These are phyloP conservation scores for Exophiala phaeomuriformis DNA, from an alignment of 2,329 filamentous ascomycete species.

Conservation along the genomic window DNA sequence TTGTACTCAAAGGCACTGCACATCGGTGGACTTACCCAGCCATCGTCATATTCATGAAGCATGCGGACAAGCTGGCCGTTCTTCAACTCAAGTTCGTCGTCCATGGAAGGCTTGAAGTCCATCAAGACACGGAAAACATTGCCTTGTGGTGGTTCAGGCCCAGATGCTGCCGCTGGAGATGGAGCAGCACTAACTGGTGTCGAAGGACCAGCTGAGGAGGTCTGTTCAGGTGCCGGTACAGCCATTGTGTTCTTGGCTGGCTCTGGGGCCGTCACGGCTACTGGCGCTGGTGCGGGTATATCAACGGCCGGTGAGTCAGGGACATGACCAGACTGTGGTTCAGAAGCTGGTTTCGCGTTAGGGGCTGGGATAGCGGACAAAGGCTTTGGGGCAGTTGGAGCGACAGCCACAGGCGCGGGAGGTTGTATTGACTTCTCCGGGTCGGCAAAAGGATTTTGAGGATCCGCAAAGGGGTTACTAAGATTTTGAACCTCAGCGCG, in stretches of 20 bases:
- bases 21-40: slow-evolving; percentile 68
- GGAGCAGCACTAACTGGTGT: slow-evolving; percentile 47
- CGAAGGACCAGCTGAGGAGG: slow-evolving; percentile 46
- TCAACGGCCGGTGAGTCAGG: slow-evolving; percentile 10
- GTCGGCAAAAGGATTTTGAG: slow-evolving; percentile 19
- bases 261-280: slow-evolving; percentile 22
- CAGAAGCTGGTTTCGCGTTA: slow-evolving; percentile 34
- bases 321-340: slow-evolving; percentile 14
- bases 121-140: slow-evolving; percentile 89
- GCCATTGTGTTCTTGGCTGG: slow-evolving; percentile 17
- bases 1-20: slow-evolving; percentile 13
- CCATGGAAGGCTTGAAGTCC: slow-evolving; percentile 86
- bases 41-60: slow-evolving; percentile 94
- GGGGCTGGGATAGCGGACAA: slow-evolving; percentile 39
- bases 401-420: slow-evolving; percentile 21
- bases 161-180: slow-evolving; percentile 44
- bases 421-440: slow-evolving; percentile 20
- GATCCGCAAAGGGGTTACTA: slow-evolving; percentile 27
- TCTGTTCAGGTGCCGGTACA: not conserved
- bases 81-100: slow-evolving; percentile 77
- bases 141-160: slow-evolving; percentile 41
- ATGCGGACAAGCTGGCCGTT: slow-evolving; percentile 80
- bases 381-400: slow-evolving; percentile 31
- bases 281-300: slow-evolving; percentile 7
- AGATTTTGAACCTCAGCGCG: slow-evolving; percentile 14